A percentile compares a stretch with the other conserved stretches of the same genome.
Evolutionary conservation across 2,329 filamentous ascomycete species (phyloP).

Genomic region (Chlorencoelia australis): DNA sequence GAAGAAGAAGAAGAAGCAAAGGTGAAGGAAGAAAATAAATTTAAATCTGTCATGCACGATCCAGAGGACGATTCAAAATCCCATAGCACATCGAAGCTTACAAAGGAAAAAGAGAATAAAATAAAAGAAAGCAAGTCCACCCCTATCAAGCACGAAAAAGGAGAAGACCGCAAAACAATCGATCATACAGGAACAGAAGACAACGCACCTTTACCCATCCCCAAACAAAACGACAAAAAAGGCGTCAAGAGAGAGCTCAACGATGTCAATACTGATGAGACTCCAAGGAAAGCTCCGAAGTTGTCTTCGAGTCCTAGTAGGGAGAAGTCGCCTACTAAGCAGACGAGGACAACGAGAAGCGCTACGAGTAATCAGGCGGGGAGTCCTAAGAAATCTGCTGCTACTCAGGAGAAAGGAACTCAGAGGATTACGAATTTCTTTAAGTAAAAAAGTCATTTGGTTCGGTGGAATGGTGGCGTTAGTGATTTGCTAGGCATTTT

Average conservation of each 20-base stretch:
- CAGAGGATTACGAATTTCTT: slow-evolving; percentile 47
- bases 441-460: slow-evolving; percentile 14
- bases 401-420: slow-evolving; percentile 21
- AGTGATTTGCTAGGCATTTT: too few species aligned
- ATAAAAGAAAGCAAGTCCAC: slow-evolving; percentile 9
- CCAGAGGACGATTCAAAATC: slow-evolving; percentile 6
- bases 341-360: slow-evolving; percentile 21
- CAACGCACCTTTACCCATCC: slow-evolving; percentile 22
- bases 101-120: slow-evolving; percentile 9
- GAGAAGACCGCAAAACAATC: slow-evolving; percentile 18
- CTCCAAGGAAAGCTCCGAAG: slow-evolving; percentile 20
- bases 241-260: slow-evolving; percentile 23
- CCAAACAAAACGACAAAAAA: slow-evolving; percentile 14
- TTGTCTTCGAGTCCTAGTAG: slow-evolving; percentile 13
- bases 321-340: slow-evolving; percentile 10
- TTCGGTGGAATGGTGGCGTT: too few species aligned
- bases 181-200: slow-evolving; percentile 21
- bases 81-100: slow-evolving; percentile 3
- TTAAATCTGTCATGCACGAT: too few species aligned
- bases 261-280: slow-evolving; percentile 17
- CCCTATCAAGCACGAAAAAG: slow-evolving; percentile 17
- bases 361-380: slow-evolving; percentile 25
- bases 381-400: slow-evolving; percentile 15
- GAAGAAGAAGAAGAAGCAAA: too few species aligned
- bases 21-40: too few species aligned